Evolutionary conservation across 257 asterid species (phyloP).

Genomic region (Solanum pinnatisectum): DNA sequence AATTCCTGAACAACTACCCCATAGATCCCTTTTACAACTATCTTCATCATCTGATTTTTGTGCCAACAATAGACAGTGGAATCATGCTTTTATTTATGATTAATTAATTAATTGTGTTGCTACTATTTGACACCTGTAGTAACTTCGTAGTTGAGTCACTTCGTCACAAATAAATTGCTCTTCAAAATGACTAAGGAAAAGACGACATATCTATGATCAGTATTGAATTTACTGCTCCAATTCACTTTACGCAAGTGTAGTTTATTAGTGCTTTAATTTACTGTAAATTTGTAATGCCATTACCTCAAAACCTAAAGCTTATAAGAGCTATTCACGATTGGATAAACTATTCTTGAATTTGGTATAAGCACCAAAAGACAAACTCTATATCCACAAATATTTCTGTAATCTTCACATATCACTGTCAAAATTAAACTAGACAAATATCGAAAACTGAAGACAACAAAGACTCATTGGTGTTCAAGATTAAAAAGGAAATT

Average conservation of each 20-base stretch:
- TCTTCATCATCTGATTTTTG: not conserved
- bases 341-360: not conserved
- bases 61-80: not conserved
- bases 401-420: not conserved
- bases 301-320: not conserved
- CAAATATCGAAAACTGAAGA: not conserved
- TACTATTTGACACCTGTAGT: not conserved
- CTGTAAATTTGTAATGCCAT: not conserved
- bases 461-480: not conserved
- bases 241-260: not conserved
- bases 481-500: not conserved
- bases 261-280: not conserved
- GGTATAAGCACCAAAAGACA: not conserved
- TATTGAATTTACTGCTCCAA: not conserved
- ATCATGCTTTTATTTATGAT: not conserved
- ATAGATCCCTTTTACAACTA: not conserved
- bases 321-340: not conserved
- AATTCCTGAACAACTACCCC: not conserved
- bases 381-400: not conserved
- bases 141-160: not conserved
- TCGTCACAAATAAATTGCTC: not conserved
- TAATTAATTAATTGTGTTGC: not conserved
- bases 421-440: not conserved
- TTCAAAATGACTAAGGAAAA: not conserved
- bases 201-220: not conserved